Evolutionary conservation across 352 stramenopile species (phyloP).

Genomic region (Pythium scleroteichum): DNA sequence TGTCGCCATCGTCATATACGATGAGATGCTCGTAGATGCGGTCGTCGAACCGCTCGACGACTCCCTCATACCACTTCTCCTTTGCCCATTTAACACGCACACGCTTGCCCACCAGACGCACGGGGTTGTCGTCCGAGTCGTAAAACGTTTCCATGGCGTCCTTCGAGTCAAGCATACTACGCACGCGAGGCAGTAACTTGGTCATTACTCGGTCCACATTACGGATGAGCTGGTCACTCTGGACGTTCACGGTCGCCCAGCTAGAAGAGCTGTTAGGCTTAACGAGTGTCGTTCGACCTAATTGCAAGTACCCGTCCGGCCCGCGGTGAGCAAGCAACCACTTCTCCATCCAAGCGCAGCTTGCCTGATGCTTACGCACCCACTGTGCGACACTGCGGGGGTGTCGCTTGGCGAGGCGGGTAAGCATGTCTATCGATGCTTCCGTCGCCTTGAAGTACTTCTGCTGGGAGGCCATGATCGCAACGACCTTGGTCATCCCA

Average conservation of each 20-base stretch:
- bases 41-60: conserved; percentile 78
- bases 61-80: conserved; percentile 88
- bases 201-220: conserved; percentile 27
- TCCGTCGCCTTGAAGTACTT: conserved; percentile 87
- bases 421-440: conserved; percentile 86
- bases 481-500: conserved; percentile 69
- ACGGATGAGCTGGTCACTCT: conserved; percentile 26
- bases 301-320: conserved; percentile 64
- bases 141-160: conserved; percentile 71
- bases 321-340: conserved; percentile 75
- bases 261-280: conserved; percentile 85
- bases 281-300: conserved; percentile 74
- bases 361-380: conserved; percentile 65
- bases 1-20: conserved; percentile 85
- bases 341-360: conserved; percentile 82
- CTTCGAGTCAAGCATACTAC: conserved; percentile 26
- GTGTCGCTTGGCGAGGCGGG: conserved; percentile 77
- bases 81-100: conserved; percentile 89
- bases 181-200: conserved; percentile 31
- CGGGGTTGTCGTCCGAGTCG: conserved; percentile 87
- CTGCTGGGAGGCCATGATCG: conserved; percentile 84
- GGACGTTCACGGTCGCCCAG: conserved; percentile 46
- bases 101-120: conserved; percentile 78
- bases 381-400: conserved; percentile 52
- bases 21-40: conserved; percentile 82